phyloP scores from a whole-genome alignment of 495 filamentous ascomycete genomes.

The Penicillium soppii region DNA sequence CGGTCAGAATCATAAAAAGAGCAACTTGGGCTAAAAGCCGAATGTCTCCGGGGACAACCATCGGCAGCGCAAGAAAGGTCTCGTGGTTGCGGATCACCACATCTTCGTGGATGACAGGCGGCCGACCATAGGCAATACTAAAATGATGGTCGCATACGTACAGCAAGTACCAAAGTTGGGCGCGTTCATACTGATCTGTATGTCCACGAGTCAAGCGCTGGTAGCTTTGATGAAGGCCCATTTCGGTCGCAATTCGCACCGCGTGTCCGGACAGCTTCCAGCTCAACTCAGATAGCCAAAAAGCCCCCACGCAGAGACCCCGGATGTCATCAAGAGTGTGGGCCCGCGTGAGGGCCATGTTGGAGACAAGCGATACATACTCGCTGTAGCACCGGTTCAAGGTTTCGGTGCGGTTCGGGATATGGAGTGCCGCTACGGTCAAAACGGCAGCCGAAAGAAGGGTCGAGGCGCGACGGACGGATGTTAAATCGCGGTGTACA shows the following conservation, averaged over 20 bases:
- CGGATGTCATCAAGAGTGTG: conserved; percentile 53
- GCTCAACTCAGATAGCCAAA: conserved; percentile 53
- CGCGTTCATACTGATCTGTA: conserved; percentile 49
- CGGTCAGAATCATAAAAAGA: conserved; percentile 56
- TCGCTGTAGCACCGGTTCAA: conserved; percentile 52
- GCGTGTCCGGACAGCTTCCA: conserved; percentile 57
- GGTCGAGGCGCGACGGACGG: conserved; percentile 49
- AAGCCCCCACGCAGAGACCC: conserved; percentile 51
- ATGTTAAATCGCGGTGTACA: conserved; percentile 47
- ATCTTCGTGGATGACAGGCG: conserved; percentile 55
- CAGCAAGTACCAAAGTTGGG: conserved; percentile 51
- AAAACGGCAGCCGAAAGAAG: conserved; percentile 51
- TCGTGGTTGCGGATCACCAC: conserved; percentile 52
- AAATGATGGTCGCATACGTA: conserved; percentile 60
- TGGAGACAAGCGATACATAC: conserved; percentile 52
- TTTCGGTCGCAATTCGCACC: conserved; percentile 53
- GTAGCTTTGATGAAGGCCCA: conserved; percentile 52
- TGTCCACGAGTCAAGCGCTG: conserved; percentile 45
- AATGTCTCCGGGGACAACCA: conserved; percentile 51
- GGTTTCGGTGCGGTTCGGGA: conserved; percentile 48
- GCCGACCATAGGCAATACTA: conserved; percentile 53
- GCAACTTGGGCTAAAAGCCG: conserved; percentile 57
- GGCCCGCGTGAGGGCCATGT: conserved; percentile 48
- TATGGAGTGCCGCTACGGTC: conserved; percentile 54
- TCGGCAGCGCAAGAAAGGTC: conserved; percentile 46